phyloP scores from a whole-genome alignment of 257 asterid genomes.

The Ehretia macrophylla region DNA sequence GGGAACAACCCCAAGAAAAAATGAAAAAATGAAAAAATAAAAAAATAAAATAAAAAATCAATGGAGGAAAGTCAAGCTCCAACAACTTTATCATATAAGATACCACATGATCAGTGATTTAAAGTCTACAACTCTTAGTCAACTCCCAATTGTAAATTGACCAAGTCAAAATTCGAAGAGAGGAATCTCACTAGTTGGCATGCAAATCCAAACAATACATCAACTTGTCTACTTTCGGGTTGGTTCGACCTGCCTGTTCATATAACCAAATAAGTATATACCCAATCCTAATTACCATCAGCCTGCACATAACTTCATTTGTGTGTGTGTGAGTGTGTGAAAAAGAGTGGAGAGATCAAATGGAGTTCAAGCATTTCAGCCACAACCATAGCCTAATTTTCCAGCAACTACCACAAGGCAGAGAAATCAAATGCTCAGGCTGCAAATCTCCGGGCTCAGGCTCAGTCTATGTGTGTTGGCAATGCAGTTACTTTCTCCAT shows the following conservation, averaged over 20 bases:
- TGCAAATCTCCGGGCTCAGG: conserved; percentile 44
- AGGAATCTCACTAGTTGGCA: no score
- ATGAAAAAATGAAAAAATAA: no score
- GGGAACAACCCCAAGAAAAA: no score
- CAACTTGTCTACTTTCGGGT: no score
- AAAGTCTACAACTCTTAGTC: neutral
- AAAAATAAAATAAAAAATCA: no score
- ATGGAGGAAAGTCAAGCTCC: neutral
- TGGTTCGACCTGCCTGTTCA: no score
- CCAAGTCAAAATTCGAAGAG: no score
- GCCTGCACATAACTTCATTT: neutral
- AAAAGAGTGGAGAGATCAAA: conserved; percentile 5
- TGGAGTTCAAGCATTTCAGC: conserved; percentile 66
- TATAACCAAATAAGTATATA: no score
- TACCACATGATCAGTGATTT: neutral
- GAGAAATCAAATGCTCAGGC: conserved; percentile 56
- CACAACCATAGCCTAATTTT: conserved; percentile 50
- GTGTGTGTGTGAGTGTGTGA: neutral
- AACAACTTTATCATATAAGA: neutral
- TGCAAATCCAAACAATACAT: no score
- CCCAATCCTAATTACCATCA: no score
- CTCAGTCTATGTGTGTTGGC: conserved; percentile 48
- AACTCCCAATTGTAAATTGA: neutral
- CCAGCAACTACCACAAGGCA: conserved; percentile 44
- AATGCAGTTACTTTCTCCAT: conserved; percentile 55